A percentile compares a stretch with the other conserved stretches of the same genome.
Conservation (phyloP, 1,284 basidiomycete species). For the Erythrobasidium hasegawianum region DNA sequence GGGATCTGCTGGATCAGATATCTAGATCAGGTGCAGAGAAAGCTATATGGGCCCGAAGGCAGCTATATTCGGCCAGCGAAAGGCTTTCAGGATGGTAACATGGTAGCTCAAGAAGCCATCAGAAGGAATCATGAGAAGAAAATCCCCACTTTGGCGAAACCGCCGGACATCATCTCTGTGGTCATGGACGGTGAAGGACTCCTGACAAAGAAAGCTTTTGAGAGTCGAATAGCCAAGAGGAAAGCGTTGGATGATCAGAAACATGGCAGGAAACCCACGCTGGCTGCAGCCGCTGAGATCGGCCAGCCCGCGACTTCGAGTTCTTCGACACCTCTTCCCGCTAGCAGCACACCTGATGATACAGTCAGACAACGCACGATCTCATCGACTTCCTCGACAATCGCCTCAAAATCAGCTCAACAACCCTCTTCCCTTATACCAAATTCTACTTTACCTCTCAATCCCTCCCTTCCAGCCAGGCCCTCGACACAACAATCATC, state of each 20-base stretch:
- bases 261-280: no score
- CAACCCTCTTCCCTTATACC: no score
- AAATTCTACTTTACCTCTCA: no score
- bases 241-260: neutral
- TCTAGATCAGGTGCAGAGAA: conserved; percentile 48
- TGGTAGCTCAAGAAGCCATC: conserved; percentile 48
- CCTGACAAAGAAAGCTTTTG: neutral
- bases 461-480: no score
- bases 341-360: no score
- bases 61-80: conserved; percentile 36
- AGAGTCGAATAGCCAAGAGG: neutral
- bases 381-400: no score
- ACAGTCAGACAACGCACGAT: no score
- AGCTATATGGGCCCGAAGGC: conserved; percentile 15
- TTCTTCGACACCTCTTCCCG: no score
- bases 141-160: conserved; percentile 49
- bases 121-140: conserved; percentile 50
- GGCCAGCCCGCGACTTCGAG: no score
- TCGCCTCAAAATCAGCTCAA: no score
- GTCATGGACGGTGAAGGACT: conserved; percentile 15
- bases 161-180: conserved; percentile 34
- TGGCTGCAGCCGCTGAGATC: no score
- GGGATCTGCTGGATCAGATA: conserved; percentile 79
- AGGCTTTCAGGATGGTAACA: conserved; percentile 47
- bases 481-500: no score